Evolutionary conservation across 371 early-diverging fungal genomes (phyloP), one percentile per base, ranked within the genome.

Genomic region (Blakeslea trispora): DNA sequence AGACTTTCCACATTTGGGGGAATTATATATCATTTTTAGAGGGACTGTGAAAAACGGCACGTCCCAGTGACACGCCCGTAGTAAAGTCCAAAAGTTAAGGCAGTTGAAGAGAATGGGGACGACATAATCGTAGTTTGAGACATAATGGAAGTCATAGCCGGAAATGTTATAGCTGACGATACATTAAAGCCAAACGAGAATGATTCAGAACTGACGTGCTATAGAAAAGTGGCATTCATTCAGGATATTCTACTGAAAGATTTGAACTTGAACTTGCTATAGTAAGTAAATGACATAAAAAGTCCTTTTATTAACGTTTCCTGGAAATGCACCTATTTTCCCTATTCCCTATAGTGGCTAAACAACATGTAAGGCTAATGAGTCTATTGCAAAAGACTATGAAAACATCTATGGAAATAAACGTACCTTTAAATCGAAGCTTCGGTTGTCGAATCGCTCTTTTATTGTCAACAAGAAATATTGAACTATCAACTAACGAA

Each of bases 401-500:
- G 53, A 53, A 44, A 42, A 44, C 19, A 42, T 53, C 53, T 53
- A 44, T 32, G 45, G 43, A 17, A 44, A 53, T 32, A n/a, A 53
- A 24, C 34, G 44, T 53, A 53, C 53, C 53, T 17, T 44, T 53
- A 17, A 53, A 53, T 44, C 43, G 45, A 28, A 44, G 53, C 21
- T 53, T 53, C 32, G 53, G 53, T 42, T 31, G 53, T 44, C 43
- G 53, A 28, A 53, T 53, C 34, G 53, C 42, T 44, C 53, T 44
- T 44, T 53, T 53, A 44, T 32, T 32, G 32, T 32, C n/a, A n/a
- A 55, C 57, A 48, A 53, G 49, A 49, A 43, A 62, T 53, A 53
- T 62, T 19, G 57, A 62, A 39, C 40, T 62, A 43, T 62, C 63
- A 35, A 57, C 63, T 21, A 62, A 53, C 56, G 52, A 56, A 48